phyloP scores from a whole-genome alignment of 1,284 basidiomycete species.

The Ceratobasidium sp. region DNA sequence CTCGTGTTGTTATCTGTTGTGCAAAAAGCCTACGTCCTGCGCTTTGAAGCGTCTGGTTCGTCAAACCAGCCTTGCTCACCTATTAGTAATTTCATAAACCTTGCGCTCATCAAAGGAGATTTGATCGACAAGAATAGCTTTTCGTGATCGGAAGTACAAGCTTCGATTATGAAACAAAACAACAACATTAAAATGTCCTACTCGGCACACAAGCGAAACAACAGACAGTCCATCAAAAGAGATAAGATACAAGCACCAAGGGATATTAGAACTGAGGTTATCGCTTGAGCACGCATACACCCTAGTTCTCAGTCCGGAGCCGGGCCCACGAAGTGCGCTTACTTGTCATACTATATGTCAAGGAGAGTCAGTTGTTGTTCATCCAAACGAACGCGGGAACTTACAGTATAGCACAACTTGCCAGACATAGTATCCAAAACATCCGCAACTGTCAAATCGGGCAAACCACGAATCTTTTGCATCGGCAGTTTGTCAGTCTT shows the following conservation, averaged over 20 bases:
- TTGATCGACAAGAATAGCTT: constrained; percentile 18
- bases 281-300: not conserved
- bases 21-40: too few species aligned
- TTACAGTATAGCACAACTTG: constrained; percentile 39
- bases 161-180: too few species aligned
- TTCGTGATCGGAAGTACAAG: constrained; percentile 8
- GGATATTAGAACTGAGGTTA: not conserved
- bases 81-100: not conserved
- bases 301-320: too few species aligned
- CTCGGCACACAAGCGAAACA: too few species aligned
- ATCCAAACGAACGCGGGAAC: not conserved
- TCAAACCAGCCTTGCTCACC: not conserved
- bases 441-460: constrained; percentile 35
- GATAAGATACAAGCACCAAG: too few species aligned
- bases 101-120: not conserved
- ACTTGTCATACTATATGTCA: constrained; percentile 19
- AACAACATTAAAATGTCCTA: too few species aligned
- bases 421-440: constrained; percentile 43
- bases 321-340: not conserved
- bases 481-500: constrained; percentile 23
- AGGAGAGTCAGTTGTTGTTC: not conserved
- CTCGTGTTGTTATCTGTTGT: not conserved
- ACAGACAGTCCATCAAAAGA: too few species aligned
- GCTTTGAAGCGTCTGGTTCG: not conserved
- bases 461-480: constrained; percentile 30